Evolutionary conservation across 257 asterid species (phyloP).

Genomic region (Sherardia arvensis): DNA sequence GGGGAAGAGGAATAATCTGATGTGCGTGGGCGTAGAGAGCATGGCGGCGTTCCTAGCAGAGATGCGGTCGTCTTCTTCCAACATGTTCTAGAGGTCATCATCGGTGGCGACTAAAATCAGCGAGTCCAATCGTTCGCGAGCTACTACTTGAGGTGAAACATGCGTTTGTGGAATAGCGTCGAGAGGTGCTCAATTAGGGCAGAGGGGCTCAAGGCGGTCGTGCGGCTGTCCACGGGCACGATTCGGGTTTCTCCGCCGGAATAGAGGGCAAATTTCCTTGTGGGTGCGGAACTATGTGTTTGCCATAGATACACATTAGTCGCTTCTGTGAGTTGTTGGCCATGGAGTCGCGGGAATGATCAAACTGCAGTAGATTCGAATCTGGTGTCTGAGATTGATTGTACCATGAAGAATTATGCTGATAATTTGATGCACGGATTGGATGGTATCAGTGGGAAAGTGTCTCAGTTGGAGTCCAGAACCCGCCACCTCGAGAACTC

Average conservation of each 20-base stretch:
- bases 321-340: conserved; percentile 46
- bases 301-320: conserved; percentile 89
- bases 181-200: conserved; percentile 49
- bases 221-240: conserved; percentile 69
- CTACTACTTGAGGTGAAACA: conserved; percentile 70
- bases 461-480: too few species aligned
- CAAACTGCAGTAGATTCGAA: too few species aligned
- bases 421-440: too few species aligned
- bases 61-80: conserved; percentile 69
- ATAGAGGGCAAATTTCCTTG: conserved; percentile 62
- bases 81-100: conserved; percentile 73
- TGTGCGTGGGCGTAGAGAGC: conserved; percentile 40
- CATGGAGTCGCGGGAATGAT: conserved; percentile 20
- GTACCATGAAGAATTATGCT: too few species aligned
- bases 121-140: conserved; percentile 73
- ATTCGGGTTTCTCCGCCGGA: conserved; percentile 84
- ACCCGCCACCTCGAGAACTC: too few species aligned
- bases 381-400: too few species aligned
- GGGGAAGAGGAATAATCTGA: conserved; percentile 68
- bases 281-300: conserved; percentile 79
- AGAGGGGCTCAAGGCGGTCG: conserved; percentile 38
- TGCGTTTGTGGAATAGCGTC: conserved; percentile 42
- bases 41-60: conserved; percentile 1
- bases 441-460: too few species aligned
- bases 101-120: conserved; percentile 64